A percentile compares a stretch with the other conserved stretches of the same genome.
phyloP scores from a whole-genome alignment of 805 yeast genomes.

The Zygosaccharomyces lentus region DNA sequence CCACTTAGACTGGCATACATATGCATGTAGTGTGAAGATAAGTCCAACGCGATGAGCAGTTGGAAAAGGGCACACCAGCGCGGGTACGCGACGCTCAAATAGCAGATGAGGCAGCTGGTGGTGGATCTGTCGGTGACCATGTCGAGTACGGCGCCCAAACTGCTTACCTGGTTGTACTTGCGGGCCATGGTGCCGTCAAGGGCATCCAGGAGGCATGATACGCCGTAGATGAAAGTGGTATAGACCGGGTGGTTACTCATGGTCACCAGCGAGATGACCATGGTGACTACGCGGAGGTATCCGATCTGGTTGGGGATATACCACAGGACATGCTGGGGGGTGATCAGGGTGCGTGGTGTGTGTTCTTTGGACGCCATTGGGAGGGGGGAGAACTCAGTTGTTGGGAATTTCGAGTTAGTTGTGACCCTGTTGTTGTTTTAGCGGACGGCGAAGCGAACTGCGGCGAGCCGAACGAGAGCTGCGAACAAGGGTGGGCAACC shows the following conservation, averaged over 20 bases:
- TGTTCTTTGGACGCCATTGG: neutral
- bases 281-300: constrained; percentile 75
- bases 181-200: constrained; percentile 96
- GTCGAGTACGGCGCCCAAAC: constrained; percentile 93
- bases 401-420: neutral
- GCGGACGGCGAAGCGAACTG: neutral
- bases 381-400: neutral
- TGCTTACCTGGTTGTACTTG: constrained; percentile 78
- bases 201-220: constrained; percentile 91
- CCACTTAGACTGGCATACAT: constrained; percentile 88
- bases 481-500: neutral
- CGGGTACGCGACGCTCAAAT: constrained; percentile 76
- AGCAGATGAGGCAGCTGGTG: constrained; percentile 88
- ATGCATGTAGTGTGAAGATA: constrained; percentile 96
- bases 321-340: constrained; percentile 57
- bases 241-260: constrained; percentile 82
- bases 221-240: constrained; percentile 73
- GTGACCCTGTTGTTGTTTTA: neutral
- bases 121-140: constrained; percentile 99
- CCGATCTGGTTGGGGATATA: constrained; percentile 93
- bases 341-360: constrained; percentile 17
- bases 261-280: constrained; percentile 69
- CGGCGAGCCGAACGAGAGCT: neutral
- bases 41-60: constrained; percentile 72
- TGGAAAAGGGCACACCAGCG: constrained; percentile 57